Evolutionary conservation across 257 asterid species (phyloP).

Genomic region (Rehmannia glutinosa): DNA sequence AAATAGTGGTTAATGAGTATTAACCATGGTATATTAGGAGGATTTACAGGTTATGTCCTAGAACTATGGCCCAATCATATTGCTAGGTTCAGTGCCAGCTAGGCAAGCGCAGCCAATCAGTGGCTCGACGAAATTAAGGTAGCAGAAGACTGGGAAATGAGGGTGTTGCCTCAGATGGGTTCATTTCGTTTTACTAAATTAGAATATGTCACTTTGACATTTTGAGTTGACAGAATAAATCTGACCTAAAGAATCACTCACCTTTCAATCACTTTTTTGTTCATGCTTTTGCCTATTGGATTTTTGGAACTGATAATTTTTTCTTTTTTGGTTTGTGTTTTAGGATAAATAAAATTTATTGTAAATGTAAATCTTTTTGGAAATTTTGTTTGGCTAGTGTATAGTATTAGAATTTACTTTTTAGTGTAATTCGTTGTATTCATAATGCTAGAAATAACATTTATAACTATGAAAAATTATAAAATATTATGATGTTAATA

Average conservation of each 20-base stretch:
- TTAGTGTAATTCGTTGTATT: too few relatives aligned
- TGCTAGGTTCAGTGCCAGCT: conserved; percentile 48
- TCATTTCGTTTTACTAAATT: conserved; percentile 17
- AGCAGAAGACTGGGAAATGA: conserved; percentile 31
- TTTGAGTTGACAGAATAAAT: conserved; percentile 44
- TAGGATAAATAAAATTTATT: too few relatives aligned
- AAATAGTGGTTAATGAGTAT: conserved; percentile 29
- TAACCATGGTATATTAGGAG: conserved; percentile 27
- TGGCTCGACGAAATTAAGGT: conserved; percentile 89
- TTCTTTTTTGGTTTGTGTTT: too few relatives aligned
- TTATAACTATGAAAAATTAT: too few relatives aligned
- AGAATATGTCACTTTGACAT: conserved; percentile 35
- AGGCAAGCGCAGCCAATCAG: conserved; percentile 67
- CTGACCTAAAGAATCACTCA: conserved; percentile 24
- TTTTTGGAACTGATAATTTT: neutral
- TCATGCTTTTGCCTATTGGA: conserved; percentile 36
- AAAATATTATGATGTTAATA: too few relatives aligned
- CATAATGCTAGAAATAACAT: too few relatives aligned
- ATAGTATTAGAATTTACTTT: too few relatives aligned
- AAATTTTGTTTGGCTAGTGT: too few relatives aligned
- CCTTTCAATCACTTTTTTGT: conserved; percentile 36
- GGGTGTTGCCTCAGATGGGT: conserved; percentile 15
- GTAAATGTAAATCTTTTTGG: too few relatives aligned
- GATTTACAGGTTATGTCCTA: conserved; percentile 9
- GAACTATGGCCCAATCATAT: conserved; percentile 46